Percentiles rank a stretch among this genome's conserved stretches.
phyloP scores from a whole-genome alignment of 768 basidiomycete species.

The Tulasnella sp. region DNA sequence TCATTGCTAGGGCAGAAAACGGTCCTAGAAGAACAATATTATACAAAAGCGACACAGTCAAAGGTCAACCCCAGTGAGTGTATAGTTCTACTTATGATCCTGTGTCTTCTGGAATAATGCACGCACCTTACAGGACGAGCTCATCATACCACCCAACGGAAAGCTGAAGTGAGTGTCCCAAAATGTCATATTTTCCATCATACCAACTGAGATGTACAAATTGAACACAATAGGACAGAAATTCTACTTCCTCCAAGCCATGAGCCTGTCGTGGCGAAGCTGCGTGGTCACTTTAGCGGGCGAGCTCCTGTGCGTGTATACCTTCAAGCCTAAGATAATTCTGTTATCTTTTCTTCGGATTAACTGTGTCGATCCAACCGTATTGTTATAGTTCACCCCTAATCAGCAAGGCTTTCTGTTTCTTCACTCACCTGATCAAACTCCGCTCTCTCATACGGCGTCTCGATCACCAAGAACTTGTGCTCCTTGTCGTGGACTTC shows the following conservation, averaged over 20 bases:
- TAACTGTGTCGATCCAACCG: neutral
- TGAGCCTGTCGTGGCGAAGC: slow-evolving; percentile 14
- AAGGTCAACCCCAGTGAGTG: neutral
- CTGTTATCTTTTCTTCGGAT: slow-evolving; percentile 14
- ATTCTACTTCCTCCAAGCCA: slow-evolving; percentile 12
- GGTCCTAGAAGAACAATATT: too few relatives aligned
- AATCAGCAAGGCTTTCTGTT: neutral
- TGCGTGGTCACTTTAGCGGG: slow-evolving; percentile 17
- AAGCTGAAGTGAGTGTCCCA: neutral
- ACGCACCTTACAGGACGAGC: neutral
- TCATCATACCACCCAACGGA: too few relatives aligned
- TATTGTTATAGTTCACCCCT: too few relatives aligned
- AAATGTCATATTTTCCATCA: neutral
- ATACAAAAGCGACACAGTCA: slow-evolving; percentile 12
- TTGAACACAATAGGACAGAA: neutral
- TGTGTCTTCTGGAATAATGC: neutral
- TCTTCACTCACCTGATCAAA: slow-evolving; percentile 11
- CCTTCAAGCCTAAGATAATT: slow-evolving; percentile 20
- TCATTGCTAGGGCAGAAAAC: too few relatives aligned
- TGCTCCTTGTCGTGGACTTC: slow-evolving; percentile 19
- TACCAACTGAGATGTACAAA: neutral
- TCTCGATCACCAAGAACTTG: slow-evolving; percentile 24
- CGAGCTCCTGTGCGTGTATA: slow-evolving; percentile 18
- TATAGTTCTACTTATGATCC: neutral
- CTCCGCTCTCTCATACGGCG: slow-evolving; percentile 13